These are phyloP conservation scores for Symbiodinium pilosum DNA, from an alignment of 73 alveolate species.

Conservation along the genomic window DNA sequence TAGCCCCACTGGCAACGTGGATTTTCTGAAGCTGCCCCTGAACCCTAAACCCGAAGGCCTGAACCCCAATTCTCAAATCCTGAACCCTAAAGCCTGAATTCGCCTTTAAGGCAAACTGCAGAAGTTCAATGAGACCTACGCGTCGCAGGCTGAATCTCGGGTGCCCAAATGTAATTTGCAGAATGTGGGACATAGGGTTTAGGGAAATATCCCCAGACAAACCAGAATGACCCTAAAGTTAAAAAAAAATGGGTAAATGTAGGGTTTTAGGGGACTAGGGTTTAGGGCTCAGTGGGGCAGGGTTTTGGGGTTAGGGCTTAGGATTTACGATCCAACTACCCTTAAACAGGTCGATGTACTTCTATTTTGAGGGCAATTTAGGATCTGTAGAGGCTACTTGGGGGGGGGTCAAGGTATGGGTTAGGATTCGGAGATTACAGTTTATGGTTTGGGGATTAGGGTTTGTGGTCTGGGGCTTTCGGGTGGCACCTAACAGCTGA, in stretches of 20 bases:
- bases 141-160: conserved; percentile 27
- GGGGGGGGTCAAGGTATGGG: not conserved
- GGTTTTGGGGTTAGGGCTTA: not conserved
- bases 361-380: not conserved
- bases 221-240: not conserved
- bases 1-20: too few relatives aligned
- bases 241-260: not conserved
- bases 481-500: not conserved
- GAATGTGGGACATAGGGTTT: too few relatives aligned
- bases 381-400: not conserved
- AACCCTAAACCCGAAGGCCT: too few relatives aligned
- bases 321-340: not conserved
- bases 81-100: too few relatives aligned
- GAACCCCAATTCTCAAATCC: too few relatives aligned
- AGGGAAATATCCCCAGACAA: too few relatives aligned
- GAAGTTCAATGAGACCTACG: conserved; percentile 91
- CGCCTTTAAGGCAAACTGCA: conserved; percentile 55
- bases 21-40: too few relatives aligned
- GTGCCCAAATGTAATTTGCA: too few relatives aligned
- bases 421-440: not conserved
- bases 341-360: not conserved
- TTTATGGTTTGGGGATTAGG: too few relatives aligned
- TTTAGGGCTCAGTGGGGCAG: not conserved
- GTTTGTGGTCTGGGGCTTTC: not conserved
- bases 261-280: not conserved